These are phyloP conservation scores for Chytriomyces sp. DNA, from an alignment of 192 early-diverging fungal species.

Conservation along the genomic window DNA sequence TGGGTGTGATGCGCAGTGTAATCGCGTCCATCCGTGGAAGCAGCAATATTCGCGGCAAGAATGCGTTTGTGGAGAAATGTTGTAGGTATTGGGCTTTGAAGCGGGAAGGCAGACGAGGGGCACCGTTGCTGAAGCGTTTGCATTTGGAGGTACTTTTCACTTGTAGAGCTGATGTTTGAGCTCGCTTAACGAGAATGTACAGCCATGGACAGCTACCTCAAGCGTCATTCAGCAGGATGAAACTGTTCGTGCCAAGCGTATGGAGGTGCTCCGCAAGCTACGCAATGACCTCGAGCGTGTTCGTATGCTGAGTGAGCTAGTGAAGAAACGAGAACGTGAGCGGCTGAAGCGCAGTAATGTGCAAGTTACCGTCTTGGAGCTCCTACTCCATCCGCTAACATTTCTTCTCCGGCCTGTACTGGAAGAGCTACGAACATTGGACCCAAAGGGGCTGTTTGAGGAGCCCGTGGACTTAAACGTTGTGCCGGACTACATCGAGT, in stretches of 20 bases:
- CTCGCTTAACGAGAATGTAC: neutral
- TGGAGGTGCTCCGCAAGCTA: slow-evolving; percentile 47
- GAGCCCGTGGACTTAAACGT: slow-evolving; percentile 67
- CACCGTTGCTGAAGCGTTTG: slow-evolving; percentile 91
- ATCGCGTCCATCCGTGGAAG: slow-evolving; percentile 19
- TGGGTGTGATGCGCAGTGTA: slow-evolving; percentile 59
- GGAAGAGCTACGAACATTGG: slow-evolving; percentile 67
- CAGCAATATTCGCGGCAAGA: slow-evolving; percentile 46
- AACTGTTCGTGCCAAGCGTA: slow-evolving; percentile 65
- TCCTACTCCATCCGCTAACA: slow-evolving; percentile 71
- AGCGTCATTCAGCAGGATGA: slow-evolving; percentile 40
- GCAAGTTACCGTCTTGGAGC: slow-evolving; percentile 68
- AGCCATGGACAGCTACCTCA: slow-evolving; percentile 90
- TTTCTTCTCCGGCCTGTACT: slow-evolving; percentile 66
- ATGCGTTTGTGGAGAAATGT: slow-evolving; percentile 65
- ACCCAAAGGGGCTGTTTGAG: slow-evolving; percentile 68
- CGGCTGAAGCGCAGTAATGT: slow-evolving; percentile 49
- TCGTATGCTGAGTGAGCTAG: slow-evolving; percentile 79
- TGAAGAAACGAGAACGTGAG: slow-evolving; percentile 59
- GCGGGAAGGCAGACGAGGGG: slow-evolving; percentile 83
- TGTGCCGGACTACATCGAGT: slow-evolving; percentile 75
- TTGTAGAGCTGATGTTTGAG: neutral
- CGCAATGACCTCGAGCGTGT: slow-evolving; percentile 89
- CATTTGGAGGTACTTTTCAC: slow-evolving; percentile 78
- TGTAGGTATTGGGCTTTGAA: slow-evolving; percentile 97